Percentiles rank a stretch among this genome's conserved stretches.
Conservation (phyloP, 257 asterid species). For the Catharanthus roseus region DNA sequence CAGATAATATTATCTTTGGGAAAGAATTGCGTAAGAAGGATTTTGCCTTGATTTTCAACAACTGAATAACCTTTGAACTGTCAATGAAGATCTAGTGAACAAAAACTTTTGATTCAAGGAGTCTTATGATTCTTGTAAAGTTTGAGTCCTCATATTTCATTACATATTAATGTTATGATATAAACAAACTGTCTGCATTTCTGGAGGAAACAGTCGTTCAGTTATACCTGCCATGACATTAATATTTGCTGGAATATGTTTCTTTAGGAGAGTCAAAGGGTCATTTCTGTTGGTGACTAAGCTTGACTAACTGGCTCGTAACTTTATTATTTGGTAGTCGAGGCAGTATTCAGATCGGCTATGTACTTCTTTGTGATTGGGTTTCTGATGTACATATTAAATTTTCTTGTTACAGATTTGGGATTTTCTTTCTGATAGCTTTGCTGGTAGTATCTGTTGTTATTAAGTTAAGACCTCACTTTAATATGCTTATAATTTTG, state of each 20-base stretch:
- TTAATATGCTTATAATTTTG: slow-evolving; percentile 21
- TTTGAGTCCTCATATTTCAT: not conserved
- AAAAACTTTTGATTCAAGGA: not conserved
- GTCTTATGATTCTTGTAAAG: not conserved
- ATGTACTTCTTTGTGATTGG: not conserved
- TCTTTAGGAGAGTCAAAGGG: not conserved
- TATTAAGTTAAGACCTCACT: not conserved
- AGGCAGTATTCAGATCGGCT: not conserved
- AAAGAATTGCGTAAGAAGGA: not conserved
- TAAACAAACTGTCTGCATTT: not conserved
- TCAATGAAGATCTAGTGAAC: not conserved
- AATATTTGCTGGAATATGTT: not conserved
- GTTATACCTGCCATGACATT: not conserved
- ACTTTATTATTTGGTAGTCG: not conserved
- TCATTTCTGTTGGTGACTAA: not conserved
- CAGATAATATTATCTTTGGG: not conserved
- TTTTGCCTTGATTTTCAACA: not conserved
- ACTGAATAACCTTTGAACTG: not conserved
- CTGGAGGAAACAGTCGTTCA: not conserved
- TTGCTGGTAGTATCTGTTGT: not conserved
- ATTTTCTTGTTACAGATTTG: slow-evolving; percentile 2
- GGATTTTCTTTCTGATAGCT: not conserved
- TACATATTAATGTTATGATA: not conserved
- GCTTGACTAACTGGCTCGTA: not conserved
- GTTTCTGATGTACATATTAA: slow-evolving; percentile 7